A percentile compares a stretch with the other conserved stretches of the same genome.
Evolutionary conservation across 306 rosid genomes (phyloP).

Genomic region (Ormosia semicastrata): DNA sequence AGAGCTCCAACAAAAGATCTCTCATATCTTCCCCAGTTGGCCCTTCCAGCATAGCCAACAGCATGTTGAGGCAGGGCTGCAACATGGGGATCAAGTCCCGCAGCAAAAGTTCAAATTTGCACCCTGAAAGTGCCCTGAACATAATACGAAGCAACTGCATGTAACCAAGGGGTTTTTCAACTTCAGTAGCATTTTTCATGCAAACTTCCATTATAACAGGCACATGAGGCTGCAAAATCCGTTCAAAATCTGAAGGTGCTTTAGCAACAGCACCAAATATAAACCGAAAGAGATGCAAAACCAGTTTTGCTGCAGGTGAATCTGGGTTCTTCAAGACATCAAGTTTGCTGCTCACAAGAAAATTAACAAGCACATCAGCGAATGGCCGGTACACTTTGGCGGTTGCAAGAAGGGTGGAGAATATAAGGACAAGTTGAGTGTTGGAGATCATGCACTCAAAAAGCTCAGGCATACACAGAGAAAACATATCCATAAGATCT

Average conservation of each 20-base stretch:
- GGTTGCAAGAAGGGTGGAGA: slow-evolving; percentile 83
- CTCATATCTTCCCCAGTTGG: slow-evolving; percentile 96
- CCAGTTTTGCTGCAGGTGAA: slow-evolving; percentile 85
- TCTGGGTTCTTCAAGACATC: slow-evolving; percentile 87
- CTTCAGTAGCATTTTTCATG: slow-evolving; percentile 93
- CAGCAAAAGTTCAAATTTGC: slow-evolving; percentile 91
- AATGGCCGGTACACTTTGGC: slow-evolving; percentile 86
- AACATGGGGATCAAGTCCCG: slow-evolving; percentile 89
- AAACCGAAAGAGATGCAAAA: slow-evolving; percentile 85
- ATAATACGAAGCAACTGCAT: slow-evolving; percentile 88
- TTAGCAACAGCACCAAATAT: slow-evolving; percentile 93
- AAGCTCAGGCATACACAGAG: slow-evolving; percentile 97
- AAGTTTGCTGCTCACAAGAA: slow-evolving; percentile 87
- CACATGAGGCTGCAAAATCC: slow-evolving; percentile 96
- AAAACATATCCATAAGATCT: slow-evolving; percentile 99
- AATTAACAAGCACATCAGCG: slow-evolving; percentile 91
- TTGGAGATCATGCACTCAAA: slow-evolving; percentile 95
- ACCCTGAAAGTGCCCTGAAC: slow-evolving; percentile 86
- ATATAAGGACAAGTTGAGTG: slow-evolving; percentile 88
- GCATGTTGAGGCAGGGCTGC: slow-evolving; percentile 96
- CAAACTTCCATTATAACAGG: slow-evolving; percentile 94
- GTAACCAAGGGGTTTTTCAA: slow-evolving; percentile 94
- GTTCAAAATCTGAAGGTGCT: slow-evolving; percentile 95
- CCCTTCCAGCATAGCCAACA: slow-evolving; percentile 94
- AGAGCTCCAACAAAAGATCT: slow-evolving; percentile 90